Evolutionary conservation across 2,329 filamentous ascomycete genomes (phyloP).

Genomic region (Exophiala aquamarina): DNA sequence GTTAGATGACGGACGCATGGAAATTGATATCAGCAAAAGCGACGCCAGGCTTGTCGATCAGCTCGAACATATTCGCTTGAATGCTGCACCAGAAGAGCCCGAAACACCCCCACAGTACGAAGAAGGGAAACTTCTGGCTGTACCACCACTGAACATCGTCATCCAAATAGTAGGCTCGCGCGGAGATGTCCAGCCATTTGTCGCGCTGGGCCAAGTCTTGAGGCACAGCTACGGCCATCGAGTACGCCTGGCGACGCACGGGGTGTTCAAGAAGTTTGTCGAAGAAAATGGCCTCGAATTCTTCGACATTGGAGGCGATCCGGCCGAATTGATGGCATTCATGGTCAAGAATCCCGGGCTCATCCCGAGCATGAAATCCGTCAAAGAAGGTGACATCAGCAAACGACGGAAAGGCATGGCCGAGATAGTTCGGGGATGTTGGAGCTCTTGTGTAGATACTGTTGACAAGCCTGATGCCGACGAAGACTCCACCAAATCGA

Average conservation of each 20-base stretch:
- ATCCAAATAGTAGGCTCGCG: constrained; percentile 72
- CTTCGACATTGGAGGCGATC: constrained; percentile 58
- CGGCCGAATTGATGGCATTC: constrained; percentile 50
- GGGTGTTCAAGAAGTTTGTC: constrained; percentile 55
- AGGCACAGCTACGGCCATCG: constrained; percentile 51
- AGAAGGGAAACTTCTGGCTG: constrained; percentile 56
- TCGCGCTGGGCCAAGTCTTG: constrained; percentile 54
- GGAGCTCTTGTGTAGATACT: constrained; percentile 38
- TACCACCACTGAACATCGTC: constrained; percentile 64
- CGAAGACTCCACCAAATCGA: not conserved
- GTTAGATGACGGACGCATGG: constrained; percentile 72
- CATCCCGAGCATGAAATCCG: constrained; percentile 36
- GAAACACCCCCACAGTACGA: constrained; percentile 62
- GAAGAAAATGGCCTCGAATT: constrained; percentile 54
- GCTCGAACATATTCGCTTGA: constrained; percentile 39
- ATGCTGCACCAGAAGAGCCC: constrained; percentile 41
- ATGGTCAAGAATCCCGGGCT: constrained; percentile 51
- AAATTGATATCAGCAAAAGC: constrained; percentile 75
- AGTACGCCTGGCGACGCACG: constrained; percentile 58
- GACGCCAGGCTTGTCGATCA: constrained; percentile 64
- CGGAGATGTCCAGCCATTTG: constrained; percentile 64
- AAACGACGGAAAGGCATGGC: constrained; percentile 34
- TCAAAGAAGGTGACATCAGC: constrained; percentile 35
- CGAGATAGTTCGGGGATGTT: constrained; percentile 39
- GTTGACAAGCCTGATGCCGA: constrained; percentile 22